These are phyloP conservation scores for Globisporangium okanoganense DNA, from an alignment of 352 stramenopile genomes.

Conservation along the genomic window DNA sequence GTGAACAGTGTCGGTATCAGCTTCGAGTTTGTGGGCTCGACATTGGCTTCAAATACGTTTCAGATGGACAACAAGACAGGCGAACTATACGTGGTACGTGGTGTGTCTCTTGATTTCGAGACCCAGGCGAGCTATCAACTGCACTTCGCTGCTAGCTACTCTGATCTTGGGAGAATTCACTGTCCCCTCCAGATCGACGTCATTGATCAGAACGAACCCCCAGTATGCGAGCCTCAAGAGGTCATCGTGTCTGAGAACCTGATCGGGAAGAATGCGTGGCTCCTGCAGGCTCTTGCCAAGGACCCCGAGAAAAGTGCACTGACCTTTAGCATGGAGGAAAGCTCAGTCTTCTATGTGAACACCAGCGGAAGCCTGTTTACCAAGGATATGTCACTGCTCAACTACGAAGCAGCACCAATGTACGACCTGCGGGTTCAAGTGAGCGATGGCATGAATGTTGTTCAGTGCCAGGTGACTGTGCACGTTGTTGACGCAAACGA, in stretches of 20 bases:
- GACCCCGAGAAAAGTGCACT: background rate
- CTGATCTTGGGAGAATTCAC: constrained; percentile 26
- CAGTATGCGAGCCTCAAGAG: constrained; percentile 22
- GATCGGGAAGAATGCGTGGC: constrained; percentile 2
- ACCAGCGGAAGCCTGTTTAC: constrained; percentile 5
- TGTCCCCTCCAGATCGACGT: constrained; percentile 34
- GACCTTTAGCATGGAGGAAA: constrained; percentile 1
- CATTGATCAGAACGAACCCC: constrained; percentile 48
- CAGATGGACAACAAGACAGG: constrained; percentile 33
- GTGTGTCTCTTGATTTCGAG: constrained; percentile 42
- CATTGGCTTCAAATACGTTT: constrained; percentile 21
- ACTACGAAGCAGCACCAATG: constrained; percentile 22
- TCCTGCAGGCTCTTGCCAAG: background rate
- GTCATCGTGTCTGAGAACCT: constrained; percentile 31
- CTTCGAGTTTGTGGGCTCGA: constrained; percentile 9
- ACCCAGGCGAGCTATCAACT: constrained; percentile 22
- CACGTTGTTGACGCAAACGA: constrained; percentile 46
- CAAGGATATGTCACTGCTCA: constrained; percentile 16
- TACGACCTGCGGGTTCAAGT: constrained; percentile 16
- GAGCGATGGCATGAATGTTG: constrained; percentile 19
- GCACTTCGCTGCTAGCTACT: constrained; percentile 34
- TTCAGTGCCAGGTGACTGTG: constrained; percentile 26
- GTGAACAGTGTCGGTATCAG: background rate
- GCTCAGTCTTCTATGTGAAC: constrained; percentile 4
- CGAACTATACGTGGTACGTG: constrained; percentile 21